Base-by-base conservation (phyloP, 768 basidiomycete species). In the Hebeloma cylindrosporum region DNA sequence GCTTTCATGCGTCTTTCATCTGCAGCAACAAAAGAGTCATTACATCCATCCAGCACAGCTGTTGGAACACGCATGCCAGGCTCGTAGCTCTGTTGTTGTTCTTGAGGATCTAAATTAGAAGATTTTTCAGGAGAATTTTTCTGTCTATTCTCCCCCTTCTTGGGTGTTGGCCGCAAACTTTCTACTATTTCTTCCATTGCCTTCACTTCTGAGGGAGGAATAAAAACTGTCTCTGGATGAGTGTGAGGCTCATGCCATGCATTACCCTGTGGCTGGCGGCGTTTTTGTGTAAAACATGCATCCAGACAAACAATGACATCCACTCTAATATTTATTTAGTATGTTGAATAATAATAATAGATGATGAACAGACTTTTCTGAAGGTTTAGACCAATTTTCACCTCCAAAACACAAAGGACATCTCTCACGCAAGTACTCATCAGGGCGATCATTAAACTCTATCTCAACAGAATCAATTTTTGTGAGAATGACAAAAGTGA, bases 231-330 rank as follows among this genome's bases (percentile, higher is more conserved):
- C 0, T 47, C 35, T 1, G 62, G 57, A 41, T 63, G 61, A 0
- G 21, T 21, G 20, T 30, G 23, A n/a, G 56, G 50, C 0, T 57
- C 54, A 30, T 61, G 54, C 1, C 46, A 51, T 7, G 39, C 31
- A n/a, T 51, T 28, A 0, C 42, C 43, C 21, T 42, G 43, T 11
- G 25, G 29, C 26, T 45, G 50, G 30, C 54, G 38, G 2, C 52
- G 54, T 41, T 68, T 67, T 40, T 70, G 67, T 17, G 56, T 64
- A 34, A 70, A 68, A 47, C 61, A 64, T 1, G 57, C 60, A 50
- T 70, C 67, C 9, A 62, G n/a, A 35, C 62, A 66, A 3, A 66
- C 59, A 22, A 65, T 51, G 8, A 56, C 40, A 51, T 66, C 60
- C 29, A 47, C 40, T 7, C 60, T 60, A 23, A 28, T 36, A 39